A percentile compares a stretch with the other conserved stretches of the same genome.
Conservation (phyloP, 2,329 filamentous ascomycete genomes). For the Nothophaeocryptopus gaeumannii region DNA sequence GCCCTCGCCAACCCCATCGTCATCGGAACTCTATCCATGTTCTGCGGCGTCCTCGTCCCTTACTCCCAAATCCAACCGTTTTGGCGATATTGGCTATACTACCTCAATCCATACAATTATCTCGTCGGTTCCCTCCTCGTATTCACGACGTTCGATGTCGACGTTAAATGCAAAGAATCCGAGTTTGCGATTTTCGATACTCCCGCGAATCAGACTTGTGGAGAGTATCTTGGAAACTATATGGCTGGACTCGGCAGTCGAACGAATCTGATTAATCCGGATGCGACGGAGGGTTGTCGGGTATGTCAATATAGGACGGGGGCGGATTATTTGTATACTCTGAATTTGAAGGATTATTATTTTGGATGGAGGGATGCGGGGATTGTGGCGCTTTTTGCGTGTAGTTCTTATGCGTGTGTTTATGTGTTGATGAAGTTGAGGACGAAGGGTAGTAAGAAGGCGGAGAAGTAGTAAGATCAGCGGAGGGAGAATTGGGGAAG, state of each 20-base stretch:
- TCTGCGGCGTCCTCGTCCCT: conserved; percentile 37
- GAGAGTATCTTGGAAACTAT: conserved; percentile 56
- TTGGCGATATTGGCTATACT: conserved; percentile 43
- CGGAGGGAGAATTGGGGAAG: no score
- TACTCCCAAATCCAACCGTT: conserved; percentile 35
- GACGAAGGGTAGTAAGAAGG: conserved; percentile 43
- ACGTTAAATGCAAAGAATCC: conserved; percentile 36
- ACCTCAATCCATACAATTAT: conserved; percentile 44
- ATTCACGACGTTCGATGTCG: conserved; percentile 43
- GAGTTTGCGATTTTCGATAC: conserved; percentile 49
- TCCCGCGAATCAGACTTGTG: conserved; percentile 54
- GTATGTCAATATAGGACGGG: conserved; percentile 62
- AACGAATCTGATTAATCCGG: conserved; percentile 58
- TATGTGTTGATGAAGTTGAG: conserved; percentile 48
- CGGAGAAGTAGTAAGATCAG: conserved; percentile 26
- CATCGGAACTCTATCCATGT: conserved; percentile 33
- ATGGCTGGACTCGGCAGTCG: conserved; percentile 47
- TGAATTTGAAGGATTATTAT: conserved; percentile 61
- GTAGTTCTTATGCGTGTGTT: conserved; percentile 46
- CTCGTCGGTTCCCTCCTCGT: conserved; percentile 41
- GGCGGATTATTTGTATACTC: conserved; percentile 57
- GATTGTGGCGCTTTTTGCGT: conserved; percentile 56
- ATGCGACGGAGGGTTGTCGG: conserved; percentile 54
- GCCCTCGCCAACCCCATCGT: conserved; percentile 44
- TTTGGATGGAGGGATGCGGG: conserved; percentile 66